Evolutionary conservation across 305 asterid genomes (phyloP).

Genomic region (Fraxinus latifolia): DNA sequence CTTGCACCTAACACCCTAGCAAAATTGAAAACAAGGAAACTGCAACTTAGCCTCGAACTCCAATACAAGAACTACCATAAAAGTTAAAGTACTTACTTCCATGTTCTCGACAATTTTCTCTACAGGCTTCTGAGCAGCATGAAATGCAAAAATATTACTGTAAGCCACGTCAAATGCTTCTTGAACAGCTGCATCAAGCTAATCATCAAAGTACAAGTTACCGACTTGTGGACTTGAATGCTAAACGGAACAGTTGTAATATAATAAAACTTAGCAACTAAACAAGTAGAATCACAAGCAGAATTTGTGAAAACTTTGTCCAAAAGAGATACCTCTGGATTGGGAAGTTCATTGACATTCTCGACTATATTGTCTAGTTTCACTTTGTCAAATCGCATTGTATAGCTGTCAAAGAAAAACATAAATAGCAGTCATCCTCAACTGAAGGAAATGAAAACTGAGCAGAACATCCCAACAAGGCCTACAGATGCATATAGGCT

Average conservation of each 20-base stretch:
- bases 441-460: slow-evolving; percentile 1
- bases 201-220: slow-evolving; percentile 25
- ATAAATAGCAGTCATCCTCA: not conserved
- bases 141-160: slow-evolving; percentile 80
- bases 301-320: not conserved
- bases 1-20: slow-evolving; percentile 92
- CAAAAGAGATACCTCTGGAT: slow-evolving; percentile 62
- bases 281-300: slow-evolving; percentile 3
- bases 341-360: slow-evolving; percentile 67
- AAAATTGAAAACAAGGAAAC: slow-evolving; percentile 19
- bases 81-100: slow-evolving; percentile 49
- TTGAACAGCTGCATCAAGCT: slow-evolving; percentile 80
- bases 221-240: slow-evolving; percentile 7
- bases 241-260: not conserved
- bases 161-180: slow-evolving; percentile 98
- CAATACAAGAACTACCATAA: slow-evolving; percentile 5
- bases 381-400: slow-evolving; percentile 77
- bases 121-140: slow-evolving; percentile 81
- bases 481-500: not conserved
- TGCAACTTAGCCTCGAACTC: slow-evolving; percentile 17
- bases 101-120: slow-evolving; percentile 83
- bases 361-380: slow-evolving; percentile 63
- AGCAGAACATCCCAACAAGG: not conserved
- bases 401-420: slow-evolving; percentile 51
- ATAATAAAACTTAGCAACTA: not conserved